These are phyloP conservation scores for Auricularia sp. DNA, from an alignment of 768 basidiomycete species.

Conservation along the genomic window DNA sequence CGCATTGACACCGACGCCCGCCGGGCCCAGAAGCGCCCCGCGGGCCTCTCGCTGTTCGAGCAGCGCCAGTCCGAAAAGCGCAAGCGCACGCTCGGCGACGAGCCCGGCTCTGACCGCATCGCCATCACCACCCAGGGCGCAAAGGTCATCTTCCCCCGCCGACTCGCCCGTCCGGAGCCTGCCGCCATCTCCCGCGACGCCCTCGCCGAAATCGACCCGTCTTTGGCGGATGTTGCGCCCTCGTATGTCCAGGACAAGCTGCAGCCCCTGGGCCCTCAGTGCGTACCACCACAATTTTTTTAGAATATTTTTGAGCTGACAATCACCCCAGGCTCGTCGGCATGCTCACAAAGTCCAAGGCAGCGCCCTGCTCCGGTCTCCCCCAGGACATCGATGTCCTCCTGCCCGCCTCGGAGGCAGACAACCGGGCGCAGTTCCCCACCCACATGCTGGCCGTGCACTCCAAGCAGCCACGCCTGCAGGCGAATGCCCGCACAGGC, in stretches of 20 bases:
- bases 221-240: conserved; percentile 41
- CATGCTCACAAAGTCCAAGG: neutral
- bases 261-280: conserved; percentile 37
- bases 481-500: neutral
- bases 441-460: conserved; percentile 51
- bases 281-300: conserved; percentile 13
- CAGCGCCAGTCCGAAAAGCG: neutral
- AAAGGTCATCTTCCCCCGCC: conserved; percentile 44
- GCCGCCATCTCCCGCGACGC: conserved; percentile 47
- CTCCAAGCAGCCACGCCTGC: conserved; percentile 31
- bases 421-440: conserved; percentile 24
- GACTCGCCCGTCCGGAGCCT: conserved; percentile 52
- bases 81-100: neutral
- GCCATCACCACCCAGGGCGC: neutral
- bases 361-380: conserved; percentile 14
- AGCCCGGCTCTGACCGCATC: neutral
- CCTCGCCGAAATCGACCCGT: conserved; percentile 44
- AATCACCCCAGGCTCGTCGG: conserved; percentile 5
- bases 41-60: neutral
- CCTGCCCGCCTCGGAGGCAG: conserved; percentile 22
- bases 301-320: conserved; percentile 10
- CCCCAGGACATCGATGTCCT: conserved; percentile 36
- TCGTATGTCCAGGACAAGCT: conserved; percentile 54
- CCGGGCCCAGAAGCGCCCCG: neutral
- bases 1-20: neutral